A percentile compares a stretch with the other conserved stretches of the same genome.
These are phyloP conservation scores for Tolypocladium tropicale DNA, from an alignment of 2,329 filamentous ascomycete species.

Conservation along the genomic window DNA sequence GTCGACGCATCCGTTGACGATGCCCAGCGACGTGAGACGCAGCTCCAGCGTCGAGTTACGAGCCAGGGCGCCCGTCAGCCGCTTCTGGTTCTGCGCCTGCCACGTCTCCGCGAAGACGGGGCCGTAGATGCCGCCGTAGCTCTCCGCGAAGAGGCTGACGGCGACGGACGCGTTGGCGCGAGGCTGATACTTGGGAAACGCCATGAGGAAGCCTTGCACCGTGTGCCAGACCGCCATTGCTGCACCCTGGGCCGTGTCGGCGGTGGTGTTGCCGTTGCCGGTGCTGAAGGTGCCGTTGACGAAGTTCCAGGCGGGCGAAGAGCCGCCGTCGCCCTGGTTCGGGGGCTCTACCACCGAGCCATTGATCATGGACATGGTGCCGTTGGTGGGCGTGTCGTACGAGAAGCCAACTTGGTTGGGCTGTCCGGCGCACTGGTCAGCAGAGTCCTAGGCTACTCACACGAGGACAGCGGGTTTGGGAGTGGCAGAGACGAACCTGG, in stretches of 20 bases:
- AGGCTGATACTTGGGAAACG: conserved; percentile 49
- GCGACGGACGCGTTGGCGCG: conserved; percentile 37
- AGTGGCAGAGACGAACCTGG: conserved; percentile 26
- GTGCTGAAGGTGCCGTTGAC: conserved; percentile 58
- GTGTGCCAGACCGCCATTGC: conserved; percentile 56
- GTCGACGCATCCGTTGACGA: conserved; percentile 64
- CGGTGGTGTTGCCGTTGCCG: conserved; percentile 32
- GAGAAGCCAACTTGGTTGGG: conserved; percentile 62
- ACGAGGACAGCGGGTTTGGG: not conserved
- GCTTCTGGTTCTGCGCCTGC: conserved; percentile 51
- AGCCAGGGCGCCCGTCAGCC: conserved; percentile 37
- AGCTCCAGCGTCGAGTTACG: conserved; percentile 45
- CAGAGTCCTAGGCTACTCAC: not conserved
- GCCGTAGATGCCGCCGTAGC: conserved; percentile 61
- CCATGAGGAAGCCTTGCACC: conserved; percentile 47
- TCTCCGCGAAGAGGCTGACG: conserved; percentile 58
- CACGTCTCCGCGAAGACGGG: conserved; percentile 50
- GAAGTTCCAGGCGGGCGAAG: conserved; percentile 22
- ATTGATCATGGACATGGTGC: conserved; percentile 40
- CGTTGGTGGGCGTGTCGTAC: conserved; percentile 53
- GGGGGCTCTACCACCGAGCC: conserved; percentile 21
- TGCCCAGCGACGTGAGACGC: conserved; percentile 52
- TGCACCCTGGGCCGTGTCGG: conserved; percentile 45
- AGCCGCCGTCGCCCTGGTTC: conserved; percentile 6
- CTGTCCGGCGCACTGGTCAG: conserved; percentile 24